Conservation (phyloP, 768 basidiomycete genomes). For the Pseudohyphozyma bogoriensis region DNA sequence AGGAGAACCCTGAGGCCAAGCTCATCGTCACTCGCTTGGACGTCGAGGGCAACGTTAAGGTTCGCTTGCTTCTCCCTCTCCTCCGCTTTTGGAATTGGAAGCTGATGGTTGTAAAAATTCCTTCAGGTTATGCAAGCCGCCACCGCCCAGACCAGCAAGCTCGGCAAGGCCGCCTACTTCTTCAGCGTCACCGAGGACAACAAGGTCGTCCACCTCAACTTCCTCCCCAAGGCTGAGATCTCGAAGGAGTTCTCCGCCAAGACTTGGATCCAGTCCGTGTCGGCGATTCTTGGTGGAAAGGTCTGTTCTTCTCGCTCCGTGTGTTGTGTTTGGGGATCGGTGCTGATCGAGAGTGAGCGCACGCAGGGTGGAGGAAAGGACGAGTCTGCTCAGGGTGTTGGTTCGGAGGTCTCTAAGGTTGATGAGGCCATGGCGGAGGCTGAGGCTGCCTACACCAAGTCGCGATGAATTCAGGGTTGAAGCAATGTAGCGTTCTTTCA, state of each 20-base stretch:
- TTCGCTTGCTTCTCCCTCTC: conserved; percentile 32
- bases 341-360: neutral
- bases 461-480: too few species aligned
- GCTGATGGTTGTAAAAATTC: neutral
- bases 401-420: conserved; percentile 53
- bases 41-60: conserved; percentile 79
- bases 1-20: conserved; percentile 59
- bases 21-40: conserved; percentile 62
- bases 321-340: neutral
- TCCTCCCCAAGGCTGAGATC: conserved; percentile 55
- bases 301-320: conserved; percentile 42
- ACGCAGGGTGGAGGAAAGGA: conserved; percentile 85
- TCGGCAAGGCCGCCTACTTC: conserved; percentile 75
- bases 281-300: conserved; percentile 80
- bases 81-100: neutral
- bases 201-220: conserved; percentile 82
- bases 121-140: conserved; percentile 57
- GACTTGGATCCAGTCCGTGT: conserved; percentile 71
- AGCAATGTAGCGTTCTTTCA: too few species aligned
- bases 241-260: conserved; percentile 63
- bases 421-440: conserved; percentile 48
- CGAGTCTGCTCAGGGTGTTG: conserved; percentile 82
- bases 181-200: conserved; percentile 67
- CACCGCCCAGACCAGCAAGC: conserved; percentile 65
- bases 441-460: too few species aligned